Evolutionary conservation across 2,329 filamentous ascomycete species (phyloP).

Genomic region (Fusarium cicatricum): DNA sequence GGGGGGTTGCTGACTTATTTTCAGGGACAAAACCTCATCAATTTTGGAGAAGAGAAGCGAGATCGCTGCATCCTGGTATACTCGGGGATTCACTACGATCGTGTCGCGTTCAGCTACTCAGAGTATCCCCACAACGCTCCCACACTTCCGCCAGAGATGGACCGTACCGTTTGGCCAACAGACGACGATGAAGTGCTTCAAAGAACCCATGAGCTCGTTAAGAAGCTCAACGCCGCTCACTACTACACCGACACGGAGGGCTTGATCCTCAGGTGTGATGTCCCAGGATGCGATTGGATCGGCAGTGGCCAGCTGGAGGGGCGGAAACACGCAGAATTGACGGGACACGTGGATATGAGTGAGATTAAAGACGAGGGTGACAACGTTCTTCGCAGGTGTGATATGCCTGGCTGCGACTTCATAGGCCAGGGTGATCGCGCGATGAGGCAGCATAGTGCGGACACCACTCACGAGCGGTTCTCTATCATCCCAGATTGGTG

Average conservation of each 20-base stretch:
- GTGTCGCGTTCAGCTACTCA: slow-evolving; percentile 77
- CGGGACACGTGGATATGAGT: slow-evolving; percentile 67
- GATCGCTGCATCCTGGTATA: slow-evolving; percentile 84
- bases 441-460: slow-evolving; percentile 64
- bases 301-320: slow-evolving; percentile 73
- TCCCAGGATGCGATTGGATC: slow-evolving; percentile 67
- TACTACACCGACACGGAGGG: slow-evolving; percentile 91
- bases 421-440: slow-evolving; percentile 71
- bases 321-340: slow-evolving; percentile 66
- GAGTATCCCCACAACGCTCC: slow-evolving; percentile 63
- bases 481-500: slow-evolving; percentile 49
- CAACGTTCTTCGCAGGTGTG: slow-evolving; percentile 80
- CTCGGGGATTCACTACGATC: slow-evolving; percentile 93
- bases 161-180: slow-evolving; percentile 68
- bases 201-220: slow-evolving; percentile 70
- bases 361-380: slow-evolving; percentile 82
- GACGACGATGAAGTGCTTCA: slow-evolving; percentile 73
- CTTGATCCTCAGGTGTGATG: slow-evolving; percentile 80
- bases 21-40: slow-evolving; percentile 51
- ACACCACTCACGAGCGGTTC: slow-evolving; percentile 65
- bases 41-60: slow-evolving; percentile 78
- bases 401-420: slow-evolving; percentile 66
- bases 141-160: slow-evolving; percentile 73
- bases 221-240: slow-evolving; percentile 71
- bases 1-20: not conserved